Evolutionary conservation across 768 basidiomycete species (phyloP), one percentile per base, ranked within the genome.

Genomic region (Pleurotus sapidus): DNA sequence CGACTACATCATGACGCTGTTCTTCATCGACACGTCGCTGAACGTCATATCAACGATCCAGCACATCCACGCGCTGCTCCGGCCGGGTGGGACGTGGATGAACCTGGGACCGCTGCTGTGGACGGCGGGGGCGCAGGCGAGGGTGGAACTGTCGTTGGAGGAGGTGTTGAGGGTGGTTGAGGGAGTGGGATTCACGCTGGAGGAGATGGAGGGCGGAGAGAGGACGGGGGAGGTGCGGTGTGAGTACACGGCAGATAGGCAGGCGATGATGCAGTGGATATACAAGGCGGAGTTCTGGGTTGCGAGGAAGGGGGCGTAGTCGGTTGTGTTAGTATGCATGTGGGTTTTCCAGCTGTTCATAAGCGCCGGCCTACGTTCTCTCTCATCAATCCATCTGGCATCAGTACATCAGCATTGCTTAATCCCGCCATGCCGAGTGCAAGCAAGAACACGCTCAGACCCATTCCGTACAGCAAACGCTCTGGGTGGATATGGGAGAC

Each of bases 201-300:
- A 2, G 66, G 63, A 39, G 58, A 55, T n/a, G 61, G 64, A 68
- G 1, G 65, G 64, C 48, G 65, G 63, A 30, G 60, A 61, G 46
- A 66, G 60, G 59, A 67, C 72, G 24, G 70, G 70, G 57, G 80
- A 78, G 1, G 72, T 89, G 5, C 79, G 83, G 49, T 86, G 84
- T 68, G 86, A 88, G 66, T 88, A 89, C 64, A 87, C 87, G 0
- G 74, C 76, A 2, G 85, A 88, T 67, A 59, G 63, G 49, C 70
- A 76, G 27, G 85, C 86, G 17, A 87, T 89, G 86, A 87, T 89
- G 84, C 74, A 74, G 15, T 88, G 84, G 84, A 73, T 84, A 5
- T 89, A 88, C 65, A 73, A 77, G 61, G 81, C 86, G 0, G 86
- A 88, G 62, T 87, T 86, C 66, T 89, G 85, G 85, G 80, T 84